Evolutionary conservation across 306 rosid species (phyloP), one percentile per base, ranked within the genome.

Genomic region (Prosopis cineraria): DNA sequence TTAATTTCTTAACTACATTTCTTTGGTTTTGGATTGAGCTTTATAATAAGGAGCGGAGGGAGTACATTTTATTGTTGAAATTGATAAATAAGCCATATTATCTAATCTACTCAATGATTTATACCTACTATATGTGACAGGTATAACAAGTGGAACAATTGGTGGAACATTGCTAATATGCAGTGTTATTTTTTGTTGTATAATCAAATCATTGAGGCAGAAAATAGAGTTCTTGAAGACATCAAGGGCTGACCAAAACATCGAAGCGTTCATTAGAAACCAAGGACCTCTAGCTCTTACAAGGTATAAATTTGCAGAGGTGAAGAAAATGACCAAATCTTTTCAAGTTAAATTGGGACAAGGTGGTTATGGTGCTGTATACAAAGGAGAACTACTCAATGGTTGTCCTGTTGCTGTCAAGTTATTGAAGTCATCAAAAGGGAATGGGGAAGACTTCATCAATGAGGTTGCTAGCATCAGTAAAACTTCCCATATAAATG

Each of bases 401-500:
- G 85, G 73, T 10, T 30, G 66, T 20, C 63, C 2, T n/a, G 85
- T 85, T 14, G 91, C 91, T 0, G 86, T 85, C 27, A 85, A 88
- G 79, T 17, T 88, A 13, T 45, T 83, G 48, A 85, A 79, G 5
- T 62, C 78, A 64, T 83, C 91, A 56, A 85, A 79, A 69, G 89
- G 81, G 11, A 79, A 79, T 7, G 85, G 87, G 0, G 81, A 85
- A 70, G 91, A 83, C n/a, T 85, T 88, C 17, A 59, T 83, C 52
- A 88, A 88, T 11, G 89, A 88, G 83, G 88, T 88, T 52, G 73
- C 74, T 4, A 85, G 85, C 76, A 86, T 88, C 3, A 66, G 88
- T 6, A 82, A 81, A 80, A 88, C 89, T 37, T 88, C 87, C 1
- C 91, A 85, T 33, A 83, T 88, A 0, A 88, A 88, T 37, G 50